Evolutionary conservation across 1,139 yeast genomes (phyloP).

Genomic region (Kodamaea ohmeri): DNA sequence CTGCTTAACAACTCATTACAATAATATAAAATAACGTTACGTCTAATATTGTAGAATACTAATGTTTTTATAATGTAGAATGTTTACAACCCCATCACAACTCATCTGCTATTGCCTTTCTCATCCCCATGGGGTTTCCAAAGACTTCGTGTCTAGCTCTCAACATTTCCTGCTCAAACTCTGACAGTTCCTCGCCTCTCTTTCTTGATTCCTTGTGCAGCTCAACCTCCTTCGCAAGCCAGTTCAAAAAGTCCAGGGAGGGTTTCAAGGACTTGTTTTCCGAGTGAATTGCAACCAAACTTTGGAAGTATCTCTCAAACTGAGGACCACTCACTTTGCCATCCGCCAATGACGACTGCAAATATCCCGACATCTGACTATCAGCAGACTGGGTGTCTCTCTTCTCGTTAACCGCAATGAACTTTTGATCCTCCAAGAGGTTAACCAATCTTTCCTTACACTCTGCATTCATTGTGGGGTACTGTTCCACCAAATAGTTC

Average conservation of each 20-base stretch:
- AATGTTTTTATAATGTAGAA: background rate
- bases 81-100: conserved; percentile 22
- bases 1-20: conserved; percentile 5
- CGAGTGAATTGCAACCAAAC: conserved; percentile 39
- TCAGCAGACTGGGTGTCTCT: conserved; percentile 25
- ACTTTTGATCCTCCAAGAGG: conserved; percentile 39
- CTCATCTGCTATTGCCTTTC: conserved; percentile 59
- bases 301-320: conserved; percentile 41
- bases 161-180: conserved; percentile 47
- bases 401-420: conserved; percentile 20
- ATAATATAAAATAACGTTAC: conserved; percentile 8
- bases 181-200: conserved; percentile 30
- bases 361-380: conserved; percentile 26
- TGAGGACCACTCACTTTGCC: conserved; percentile 34
- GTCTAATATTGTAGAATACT: conserved; percentile 1
- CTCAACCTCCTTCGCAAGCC: conserved; percentile 60
- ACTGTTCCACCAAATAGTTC: conserved; percentile 25
- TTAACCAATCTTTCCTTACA: conserved; percentile 36
- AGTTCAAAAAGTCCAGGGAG: conserved; percentile 44
- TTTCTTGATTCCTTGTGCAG: conserved; percentile 29
- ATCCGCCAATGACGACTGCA: conserved; percentile 29
- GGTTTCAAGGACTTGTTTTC: conserved; percentile 25
- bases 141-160: conserved; percentile 66
- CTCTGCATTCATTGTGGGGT: conserved; percentile 27
- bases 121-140: conserved; percentile 73